phyloP scores from a whole-genome alignment of 2,329 filamentous ascomycete species.

The Orbilia oligospora region DNA sequence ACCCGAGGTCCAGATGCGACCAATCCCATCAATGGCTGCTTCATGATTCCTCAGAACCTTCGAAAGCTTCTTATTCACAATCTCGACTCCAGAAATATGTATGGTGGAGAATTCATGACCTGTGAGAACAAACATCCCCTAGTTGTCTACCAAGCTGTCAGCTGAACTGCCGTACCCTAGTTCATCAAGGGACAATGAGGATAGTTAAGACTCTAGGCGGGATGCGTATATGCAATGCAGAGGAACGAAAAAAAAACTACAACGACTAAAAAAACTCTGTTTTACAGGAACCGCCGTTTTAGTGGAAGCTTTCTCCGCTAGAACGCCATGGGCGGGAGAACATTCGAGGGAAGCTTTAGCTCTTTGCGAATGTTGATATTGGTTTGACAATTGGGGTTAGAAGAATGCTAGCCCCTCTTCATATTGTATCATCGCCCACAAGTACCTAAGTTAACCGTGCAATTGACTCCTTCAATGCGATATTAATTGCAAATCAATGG shows the following conservation, averaged over 20 bases:
- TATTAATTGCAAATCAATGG: constrained; percentile 8
- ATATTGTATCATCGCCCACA: constrained; percentile 1
- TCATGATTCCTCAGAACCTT: neutral
- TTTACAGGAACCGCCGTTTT: constrained; percentile 11
- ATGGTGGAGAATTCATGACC: constrained; percentile 42
- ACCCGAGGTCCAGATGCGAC: constrained; percentile 20
- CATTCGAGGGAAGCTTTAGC: constrained; percentile 25
- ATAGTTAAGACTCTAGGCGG: constrained; percentile 2
- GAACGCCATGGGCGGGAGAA: constrained; percentile 34
- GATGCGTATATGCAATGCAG: constrained; percentile 39
- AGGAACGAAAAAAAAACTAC: constrained; percentile 20
- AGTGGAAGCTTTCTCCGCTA: constrained; percentile 34
- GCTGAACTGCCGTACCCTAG: constrained; percentile 47
- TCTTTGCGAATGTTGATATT: constrained; percentile 3
- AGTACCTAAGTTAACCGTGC: too few species aligned
- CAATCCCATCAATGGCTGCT: constrained; percentile 1
- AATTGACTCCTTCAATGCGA: constrained; percentile 12
- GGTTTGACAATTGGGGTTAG: neutral
- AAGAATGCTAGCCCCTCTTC: constrained; percentile 32
- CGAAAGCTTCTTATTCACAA: too few species aligned
- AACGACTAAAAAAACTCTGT: constrained; percentile 31
- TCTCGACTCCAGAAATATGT: too few species aligned
- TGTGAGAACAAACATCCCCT: constrained; percentile 34
- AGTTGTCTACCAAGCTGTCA: constrained; percentile 30
- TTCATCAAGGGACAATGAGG: constrained; percentile 6